Evolutionary conservation across 495 filamentous ascomycete species (phyloP).

Genomic region (Penicillium taxi): DNA sequence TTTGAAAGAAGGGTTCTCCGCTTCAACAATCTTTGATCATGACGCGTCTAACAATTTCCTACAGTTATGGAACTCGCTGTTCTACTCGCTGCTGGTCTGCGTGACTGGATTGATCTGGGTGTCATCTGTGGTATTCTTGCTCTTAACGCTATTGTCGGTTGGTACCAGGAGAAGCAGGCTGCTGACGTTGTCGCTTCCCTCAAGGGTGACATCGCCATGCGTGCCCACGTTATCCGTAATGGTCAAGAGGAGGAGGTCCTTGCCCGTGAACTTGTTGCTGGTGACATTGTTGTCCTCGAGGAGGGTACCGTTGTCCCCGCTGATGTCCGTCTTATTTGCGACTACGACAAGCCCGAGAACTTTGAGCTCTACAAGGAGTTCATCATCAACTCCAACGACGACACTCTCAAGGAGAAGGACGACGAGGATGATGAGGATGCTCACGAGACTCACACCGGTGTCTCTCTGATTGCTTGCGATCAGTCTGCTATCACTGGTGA

Average conservation of each 20-base stretch:
- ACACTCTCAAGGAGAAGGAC: conserved; percentile 57
- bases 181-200: conserved; percentile 73
- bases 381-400: conserved; percentile 48
- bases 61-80: conserved; percentile 82
- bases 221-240: conserved; percentile 61
- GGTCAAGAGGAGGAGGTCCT: conserved; percentile 64
- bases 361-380: conserved; percentile 66
- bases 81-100: conserved; percentile 67
- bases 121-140: conserved; percentile 77
- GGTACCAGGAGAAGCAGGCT: conserved; percentile 83
- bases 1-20: neutral
- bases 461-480: conserved; percentile 58
- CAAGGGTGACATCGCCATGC: conserved; percentile 82
- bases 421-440: conserved; percentile 46
- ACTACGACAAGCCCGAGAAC: conserved; percentile 61
- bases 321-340: conserved; percentile 69
- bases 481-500: conserved; percentile 74
- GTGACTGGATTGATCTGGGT: conserved; percentile 79
- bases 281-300: conserved; percentile 73
- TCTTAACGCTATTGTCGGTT: conserved; percentile 74
- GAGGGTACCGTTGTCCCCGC: conserved; percentile 69
- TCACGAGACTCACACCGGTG: conserved; percentile 51
- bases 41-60: conserved; percentile 3
- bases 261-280: conserved; percentile 71
- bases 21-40: neutral